A percentile compares a stretch with the other conserved stretches of the same genome.
Evolutionary conservation across 2,329 filamentous ascomycete species (phyloP).

Genomic region (Aureobasidium uvarum): DNA sequence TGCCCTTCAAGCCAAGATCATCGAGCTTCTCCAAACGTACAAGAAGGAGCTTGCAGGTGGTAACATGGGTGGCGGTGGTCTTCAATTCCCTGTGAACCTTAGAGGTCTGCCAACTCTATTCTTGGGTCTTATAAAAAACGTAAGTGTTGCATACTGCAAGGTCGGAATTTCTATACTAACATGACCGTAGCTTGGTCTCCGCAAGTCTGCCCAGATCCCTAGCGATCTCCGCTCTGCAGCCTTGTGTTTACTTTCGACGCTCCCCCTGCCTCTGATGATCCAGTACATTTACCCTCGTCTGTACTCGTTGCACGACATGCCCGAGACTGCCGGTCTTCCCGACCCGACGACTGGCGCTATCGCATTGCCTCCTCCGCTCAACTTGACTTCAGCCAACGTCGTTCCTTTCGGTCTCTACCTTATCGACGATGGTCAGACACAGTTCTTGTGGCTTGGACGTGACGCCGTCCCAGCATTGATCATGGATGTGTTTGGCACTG

Average conservation of each 20-base stretch:
- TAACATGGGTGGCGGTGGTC: constrained; percentile 85
- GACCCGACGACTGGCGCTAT: constrained; percentile 87
- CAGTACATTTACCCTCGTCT: constrained; percentile 71
- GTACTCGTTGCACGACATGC: constrained; percentile 94
- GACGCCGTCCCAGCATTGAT: constrained; percentile 89
- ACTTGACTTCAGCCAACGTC: constrained; percentile 83
- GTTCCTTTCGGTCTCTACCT: constrained; percentile 90
- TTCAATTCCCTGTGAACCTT: constrained; percentile 93
- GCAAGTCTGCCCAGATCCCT: constrained; percentile 90
- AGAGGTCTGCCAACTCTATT: constrained; percentile 86
- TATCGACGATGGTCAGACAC: constrained; percentile 94
- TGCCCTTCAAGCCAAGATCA: constrained; percentile 83
- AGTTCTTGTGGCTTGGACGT: constrained; percentile 94
- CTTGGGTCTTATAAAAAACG: constrained; percentile 92
- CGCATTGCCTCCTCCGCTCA: constrained; percentile 76
- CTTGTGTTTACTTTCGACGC: constrained; percentile 87
- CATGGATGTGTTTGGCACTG: constrained; percentile 82
- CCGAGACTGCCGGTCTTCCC: constrained; percentile 82
- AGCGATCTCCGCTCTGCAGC: constrained; percentile 92
- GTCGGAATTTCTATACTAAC: constrained; percentile 30
- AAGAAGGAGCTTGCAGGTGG: constrained; percentile 94
- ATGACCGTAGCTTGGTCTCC: constrained; percentile 62
- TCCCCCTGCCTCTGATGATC: constrained; percentile 84
- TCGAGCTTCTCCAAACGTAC: constrained; percentile 91
- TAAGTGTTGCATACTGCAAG: constrained; percentile 49